phyloP scores from a whole-genome alignment of 1,284 basidiomycete species.

The Thelephora terrestris region DNA sequence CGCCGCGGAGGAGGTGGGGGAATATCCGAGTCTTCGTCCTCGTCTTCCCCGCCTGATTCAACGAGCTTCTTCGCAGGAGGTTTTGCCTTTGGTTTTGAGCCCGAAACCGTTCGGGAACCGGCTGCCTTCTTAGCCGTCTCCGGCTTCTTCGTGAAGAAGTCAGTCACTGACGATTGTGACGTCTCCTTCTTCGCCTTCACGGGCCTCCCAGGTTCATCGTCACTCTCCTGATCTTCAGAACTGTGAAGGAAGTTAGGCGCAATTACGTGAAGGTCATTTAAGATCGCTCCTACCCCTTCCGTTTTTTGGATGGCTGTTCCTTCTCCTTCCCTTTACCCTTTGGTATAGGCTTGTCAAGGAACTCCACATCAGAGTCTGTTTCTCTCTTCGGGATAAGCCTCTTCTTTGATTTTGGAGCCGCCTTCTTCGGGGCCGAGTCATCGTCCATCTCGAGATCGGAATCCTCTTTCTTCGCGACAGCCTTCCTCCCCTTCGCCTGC shows the following conservation, averaged over 20 bases:
- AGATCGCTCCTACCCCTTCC: slow-evolving; percentile 42
- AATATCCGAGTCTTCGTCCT: slow-evolving; percentile 12
- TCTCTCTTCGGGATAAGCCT: slow-evolving; percentile 15
- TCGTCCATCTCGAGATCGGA: slow-evolving; percentile 27
- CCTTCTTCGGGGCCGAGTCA: neutral
- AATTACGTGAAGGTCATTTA: neutral
- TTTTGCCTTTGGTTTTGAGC: slow-evolving; percentile 35
- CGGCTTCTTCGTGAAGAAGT: slow-evolving; percentile 46
- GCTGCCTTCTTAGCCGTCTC: slow-evolving; percentile 23
- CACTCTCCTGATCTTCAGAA: slow-evolving; percentile 22
- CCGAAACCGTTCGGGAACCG: slow-evolving; percentile 39
- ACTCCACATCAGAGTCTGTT: slow-evolving; percentile 20
- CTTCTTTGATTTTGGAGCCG: slow-evolving; percentile 14
- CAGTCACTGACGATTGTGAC: slow-evolving; percentile 37
- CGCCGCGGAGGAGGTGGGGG: slow-evolving; percentile 19
- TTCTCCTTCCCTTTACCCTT: slow-evolving; percentile 30
- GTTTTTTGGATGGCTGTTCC: slow-evolving; percentile 29
- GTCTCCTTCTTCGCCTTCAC: slow-evolving; percentile 39
- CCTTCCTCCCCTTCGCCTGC: neutral
- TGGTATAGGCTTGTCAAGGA: slow-evolving; percentile 17
- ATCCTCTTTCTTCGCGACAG: slow-evolving; percentile 18
- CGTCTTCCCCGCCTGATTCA: slow-evolving; percentile 28
- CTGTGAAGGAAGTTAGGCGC: slow-evolving; percentile 14
- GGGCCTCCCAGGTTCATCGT: slow-evolving; percentile 30
- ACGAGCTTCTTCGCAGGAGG: slow-evolving; percentile 25